phyloP scores from a whole-genome alignment of 305 asterid species.

The Caryopteris hybrid region DNA sequence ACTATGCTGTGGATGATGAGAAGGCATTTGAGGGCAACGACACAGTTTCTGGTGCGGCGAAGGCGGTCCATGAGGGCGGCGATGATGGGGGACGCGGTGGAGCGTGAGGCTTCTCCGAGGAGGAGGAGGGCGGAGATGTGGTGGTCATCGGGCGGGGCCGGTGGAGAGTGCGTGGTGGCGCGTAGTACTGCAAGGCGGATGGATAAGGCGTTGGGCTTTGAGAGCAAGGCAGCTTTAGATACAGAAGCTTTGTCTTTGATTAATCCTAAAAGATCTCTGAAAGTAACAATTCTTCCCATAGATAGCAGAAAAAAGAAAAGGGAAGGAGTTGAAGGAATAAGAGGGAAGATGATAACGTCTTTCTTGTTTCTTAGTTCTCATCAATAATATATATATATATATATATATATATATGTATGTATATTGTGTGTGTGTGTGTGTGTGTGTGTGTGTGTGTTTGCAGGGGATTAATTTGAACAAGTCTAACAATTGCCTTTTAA shows the following conservation, averaged over 20 bases:
- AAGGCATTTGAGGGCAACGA: conserved; percentile 76
- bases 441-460: neutral
- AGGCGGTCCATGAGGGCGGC: conserved; percentile 75
- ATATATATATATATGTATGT: neutral
- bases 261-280: conserved; percentile 51
- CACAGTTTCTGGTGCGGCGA: conserved; percentile 61
- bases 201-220: conserved; percentile 34
- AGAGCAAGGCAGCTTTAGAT: conserved; percentile 62
- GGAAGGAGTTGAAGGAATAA: neutral
- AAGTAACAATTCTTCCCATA: conserved; percentile 48
- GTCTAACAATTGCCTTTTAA: neutral
- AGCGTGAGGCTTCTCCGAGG: conserved; percentile 73
- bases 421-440: too few species aligned
- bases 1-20: conserved; percentile 56
- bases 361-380: neutral
- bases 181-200: conserved; percentile 74
- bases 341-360: neutral
- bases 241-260: conserved; percentile 77
- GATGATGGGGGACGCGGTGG: conserved; percentile 62
- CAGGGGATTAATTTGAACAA: conserved; percentile 1
- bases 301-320: neutral
- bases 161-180: conserved; percentile 63
- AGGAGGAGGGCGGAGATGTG: conserved; percentile 53
- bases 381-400: too few species aligned
- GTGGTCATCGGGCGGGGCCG: conserved; percentile 43